Percentiles rank a stretch among this genome's conserved stretches.
Conservation (phyloP, 495 filamentous ascomycete genomes). For the Thozetella sp. region DNA sequence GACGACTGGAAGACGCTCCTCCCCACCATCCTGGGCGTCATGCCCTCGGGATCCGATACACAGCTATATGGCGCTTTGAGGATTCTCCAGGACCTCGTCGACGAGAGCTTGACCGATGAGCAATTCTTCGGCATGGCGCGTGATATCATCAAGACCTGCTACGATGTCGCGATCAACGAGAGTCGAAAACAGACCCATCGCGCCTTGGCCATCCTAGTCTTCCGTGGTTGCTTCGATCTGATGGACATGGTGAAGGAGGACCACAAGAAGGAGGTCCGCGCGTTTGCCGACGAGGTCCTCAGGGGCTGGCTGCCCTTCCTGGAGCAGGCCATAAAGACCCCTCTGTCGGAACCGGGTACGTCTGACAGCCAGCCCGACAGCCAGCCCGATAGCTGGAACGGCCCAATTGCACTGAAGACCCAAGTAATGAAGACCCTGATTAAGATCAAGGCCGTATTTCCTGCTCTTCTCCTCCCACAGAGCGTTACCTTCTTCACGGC, state of each 20-base stretch:
- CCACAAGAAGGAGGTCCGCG: conserved; percentile 79
- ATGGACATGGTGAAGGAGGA: conserved; percentile 95
- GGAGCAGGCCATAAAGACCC: conserved; percentile 66
- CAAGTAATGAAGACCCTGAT: conserved; percentile 92
- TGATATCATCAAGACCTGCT: conserved; percentile 80
- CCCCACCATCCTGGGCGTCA: conserved; percentile 74
- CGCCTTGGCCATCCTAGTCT: conserved; percentile 83
- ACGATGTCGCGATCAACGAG: conserved; percentile 77
- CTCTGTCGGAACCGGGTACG: conserved; percentile 59
- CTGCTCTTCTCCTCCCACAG: conserved; percentile 75
- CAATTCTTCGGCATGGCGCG: conserved; percentile 89
- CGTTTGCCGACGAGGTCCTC: conserved; percentile 84
- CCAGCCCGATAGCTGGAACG: conserved; percentile 64
- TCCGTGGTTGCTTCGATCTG: conserved; percentile 88
- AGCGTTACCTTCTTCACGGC: conserved; percentile 78
- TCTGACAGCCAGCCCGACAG: conserved; percentile 38
- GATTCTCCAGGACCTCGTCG: conserved; percentile 86
- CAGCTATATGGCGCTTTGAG: conserved; percentile 88
- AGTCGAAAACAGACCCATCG: conserved; percentile 72
- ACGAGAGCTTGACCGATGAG: conserved; percentile 88
- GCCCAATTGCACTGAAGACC: conserved; percentile 81
- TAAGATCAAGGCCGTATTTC: conserved; percentile 85
- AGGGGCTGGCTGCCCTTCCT: conserved; percentile 88
- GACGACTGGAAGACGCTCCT: conserved; percentile 90
- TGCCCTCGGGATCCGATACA: conserved; percentile 67